These are phyloP conservation scores for Scedosporium boydii DNA, from an alignment of 2,329 filamentous ascomycete species.

Conservation along the genomic window DNA sequence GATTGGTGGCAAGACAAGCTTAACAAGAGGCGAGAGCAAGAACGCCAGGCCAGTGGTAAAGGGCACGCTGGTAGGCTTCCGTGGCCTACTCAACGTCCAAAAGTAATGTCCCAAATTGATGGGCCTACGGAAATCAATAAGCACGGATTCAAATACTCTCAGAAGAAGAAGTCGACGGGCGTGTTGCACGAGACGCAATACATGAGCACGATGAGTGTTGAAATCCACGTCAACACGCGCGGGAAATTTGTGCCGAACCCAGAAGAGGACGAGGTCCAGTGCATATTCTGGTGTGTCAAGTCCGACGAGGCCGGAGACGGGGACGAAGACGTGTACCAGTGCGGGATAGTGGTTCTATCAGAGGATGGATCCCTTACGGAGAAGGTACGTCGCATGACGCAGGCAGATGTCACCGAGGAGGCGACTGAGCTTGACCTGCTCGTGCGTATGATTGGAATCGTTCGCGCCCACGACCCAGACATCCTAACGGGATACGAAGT, in stretches of 20 bases:
- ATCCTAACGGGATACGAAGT: conserved; percentile 93
- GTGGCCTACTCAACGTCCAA: conserved; percentile 15
- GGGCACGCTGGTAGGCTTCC: neutral
- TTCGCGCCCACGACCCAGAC: conserved; percentile 77
- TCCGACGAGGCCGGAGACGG: conserved; percentile 53
- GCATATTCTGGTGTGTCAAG: conserved; percentile 84
- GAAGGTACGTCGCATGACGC: conserved; percentile 52
- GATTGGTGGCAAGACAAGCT: conserved; percentile 49
- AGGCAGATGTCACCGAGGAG: conserved; percentile 63
- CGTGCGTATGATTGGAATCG: conserved; percentile 76
- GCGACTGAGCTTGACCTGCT: conserved; percentile 75
- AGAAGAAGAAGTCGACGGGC: conserved; percentile 62
- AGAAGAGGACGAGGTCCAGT: conserved; percentile 78
- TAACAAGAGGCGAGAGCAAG: conserved; percentile 11
- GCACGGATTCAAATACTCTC: conserved; percentile 78
- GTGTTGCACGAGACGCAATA: conserved; percentile 80
- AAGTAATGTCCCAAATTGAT: conserved; percentile 71
- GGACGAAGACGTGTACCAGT: conserved; percentile 31
- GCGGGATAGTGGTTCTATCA: conserved; percentile 67
- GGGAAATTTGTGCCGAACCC: conserved; percentile 78
- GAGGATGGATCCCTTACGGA: conserved; percentile 48
- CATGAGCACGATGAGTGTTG: conserved; percentile 94
- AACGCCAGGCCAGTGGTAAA: neutral
- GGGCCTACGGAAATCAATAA: conserved; percentile 75
- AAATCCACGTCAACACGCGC: conserved; percentile 83